Base-by-base conservation (phyloP, 495 filamentous ascomycete species). In the Viridothelium virens region DNA sequence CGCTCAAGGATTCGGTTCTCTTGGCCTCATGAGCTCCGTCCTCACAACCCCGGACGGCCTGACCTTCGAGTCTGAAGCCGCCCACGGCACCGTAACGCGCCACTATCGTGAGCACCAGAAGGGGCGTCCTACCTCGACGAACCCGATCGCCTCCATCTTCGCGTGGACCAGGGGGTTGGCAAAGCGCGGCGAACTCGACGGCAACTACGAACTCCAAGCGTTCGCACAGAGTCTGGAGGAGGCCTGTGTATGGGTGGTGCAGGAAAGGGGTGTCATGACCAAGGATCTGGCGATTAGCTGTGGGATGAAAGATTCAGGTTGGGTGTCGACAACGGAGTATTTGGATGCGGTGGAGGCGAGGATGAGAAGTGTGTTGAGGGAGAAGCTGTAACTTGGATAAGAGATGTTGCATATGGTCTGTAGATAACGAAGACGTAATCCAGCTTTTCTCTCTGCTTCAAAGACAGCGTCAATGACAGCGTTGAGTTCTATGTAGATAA, bases 101-200 rank as follows among this genome's bases (percentile, higher is more conserved):
- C 94, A 98, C 83, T 98, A 91, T 86, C 91, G 94, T 72, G 93
- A 96, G 82, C 89, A 97, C 85, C 93, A 97, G 81, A 94, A 95
- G 80, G 94, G 94, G 76, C 84, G 86, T 69, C 91, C 95, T 79
- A 98, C 94, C 63, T 96, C 92, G 62, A 98, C 94, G 69, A 98
- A 98, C 86, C 94, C 94, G 65, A 97, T 98, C 70, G 94, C 94
- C 68, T 93, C 89, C 72, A 97, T 98, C 79, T 98, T 97, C 78
- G 94, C 94, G 71, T 98, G 94, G 94, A 97, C 94, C 62, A 88
- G 94, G 56, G 94, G 94, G 67, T 82, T 98, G n/a, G 80, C 90
- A 62, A 91, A 97, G 81, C 87, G 94, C 69, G 94, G 93, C 63
- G 86, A 89, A 79, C 82, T 98, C 63, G 94, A 98, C 79, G 80